These are phyloP conservation scores for Rhizopus stolonifer DNA, from an alignment of 371 early-diverging fungal genomes.

Conservation along the genomic window DNA sequence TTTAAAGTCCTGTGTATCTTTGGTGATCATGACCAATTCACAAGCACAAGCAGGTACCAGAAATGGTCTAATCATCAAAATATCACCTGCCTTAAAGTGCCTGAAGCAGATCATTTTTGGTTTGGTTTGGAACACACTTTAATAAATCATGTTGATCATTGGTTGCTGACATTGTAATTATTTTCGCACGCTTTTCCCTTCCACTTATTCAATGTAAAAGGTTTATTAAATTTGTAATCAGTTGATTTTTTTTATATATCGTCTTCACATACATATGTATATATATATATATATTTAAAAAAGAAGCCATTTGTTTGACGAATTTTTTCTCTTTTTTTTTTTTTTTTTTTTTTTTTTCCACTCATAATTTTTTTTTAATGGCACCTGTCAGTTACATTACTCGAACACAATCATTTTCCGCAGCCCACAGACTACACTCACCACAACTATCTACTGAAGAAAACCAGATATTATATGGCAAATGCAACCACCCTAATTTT, in stretches of 20 bases:
- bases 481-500: constrained; percentile 82
- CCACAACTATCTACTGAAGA: constrained; percentile 67
- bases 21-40: constrained; percentile 45
- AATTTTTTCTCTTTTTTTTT: background rate
- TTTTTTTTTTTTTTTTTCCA: constrained; percentile 1
- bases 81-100: constrained; percentile 4
- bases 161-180: background rate
- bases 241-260: too few species aligned
- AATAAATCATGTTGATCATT: constrained; percentile 7
- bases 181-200: background rate
- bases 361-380: too few species aligned
- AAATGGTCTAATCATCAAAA: constrained; percentile 25
- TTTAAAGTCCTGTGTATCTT: constrained; percentile 23
- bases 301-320: too few species aligned
- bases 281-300: too few species aligned
- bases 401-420: constrained; percentile 78
- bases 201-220: background rate
- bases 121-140: constrained; percentile 19
- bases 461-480: constrained; percentile 77
- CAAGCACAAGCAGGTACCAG: constrained; percentile 22
- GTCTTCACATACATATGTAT: too few species aligned
- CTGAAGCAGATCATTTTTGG: constrained; percentile 46
- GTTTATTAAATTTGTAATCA: too few species aligned
- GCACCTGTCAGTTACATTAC: constrained; percentile 66
- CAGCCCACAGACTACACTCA: constrained; percentile 88